A percentile compares a stretch with the other conserved stretches of the same genome.
phyloP scores from a whole-genome alignment of 768 basidiomycete species.

The Termitomyces sp. region DNA sequence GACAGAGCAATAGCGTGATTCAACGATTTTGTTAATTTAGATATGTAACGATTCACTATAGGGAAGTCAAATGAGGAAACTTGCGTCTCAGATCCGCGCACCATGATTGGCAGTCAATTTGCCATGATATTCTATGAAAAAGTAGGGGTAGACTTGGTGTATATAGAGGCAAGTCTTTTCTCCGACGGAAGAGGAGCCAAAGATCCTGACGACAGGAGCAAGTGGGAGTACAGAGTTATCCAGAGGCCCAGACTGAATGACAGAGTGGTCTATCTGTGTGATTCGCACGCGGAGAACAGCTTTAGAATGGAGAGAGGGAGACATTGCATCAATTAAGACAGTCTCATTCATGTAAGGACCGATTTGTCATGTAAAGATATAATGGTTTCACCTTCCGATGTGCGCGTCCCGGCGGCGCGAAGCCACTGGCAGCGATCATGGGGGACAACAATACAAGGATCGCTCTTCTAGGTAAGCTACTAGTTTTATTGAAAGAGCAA shows the following conservation, averaged over 20 bases:
- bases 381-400: too few relatives aligned
- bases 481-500: too few relatives aligned
- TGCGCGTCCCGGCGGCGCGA: too few relatives aligned
- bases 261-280: conserved; percentile 59
- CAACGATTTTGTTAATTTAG: conserved; percentile 64
- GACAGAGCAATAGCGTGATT: conserved; percentile 85
- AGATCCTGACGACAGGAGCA: conserved; percentile 83
- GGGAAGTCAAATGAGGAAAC: conserved; percentile 1
- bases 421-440: too few relatives aligned
- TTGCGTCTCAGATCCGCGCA: conserved; percentile 20
- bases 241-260: conserved; percentile 52
- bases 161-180: conserved; percentile 82
- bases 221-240: conserved; percentile 57
- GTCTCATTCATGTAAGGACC: neutral
- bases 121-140: conserved; percentile 79
- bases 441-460: too few relatives aligned
- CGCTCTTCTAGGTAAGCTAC: too few relatives aligned
- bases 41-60: conserved; percentile 69
- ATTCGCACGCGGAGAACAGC: conserved; percentile 33
- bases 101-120: conserved; percentile 59
- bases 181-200: conserved; percentile 73
- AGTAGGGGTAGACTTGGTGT: conserved; percentile 93
- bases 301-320: neutral
- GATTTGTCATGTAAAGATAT: too few relatives aligned
- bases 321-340: neutral